Conservation (phyloP, 352 stramenopile genomes). For the Pythium brassicae region DNA sequence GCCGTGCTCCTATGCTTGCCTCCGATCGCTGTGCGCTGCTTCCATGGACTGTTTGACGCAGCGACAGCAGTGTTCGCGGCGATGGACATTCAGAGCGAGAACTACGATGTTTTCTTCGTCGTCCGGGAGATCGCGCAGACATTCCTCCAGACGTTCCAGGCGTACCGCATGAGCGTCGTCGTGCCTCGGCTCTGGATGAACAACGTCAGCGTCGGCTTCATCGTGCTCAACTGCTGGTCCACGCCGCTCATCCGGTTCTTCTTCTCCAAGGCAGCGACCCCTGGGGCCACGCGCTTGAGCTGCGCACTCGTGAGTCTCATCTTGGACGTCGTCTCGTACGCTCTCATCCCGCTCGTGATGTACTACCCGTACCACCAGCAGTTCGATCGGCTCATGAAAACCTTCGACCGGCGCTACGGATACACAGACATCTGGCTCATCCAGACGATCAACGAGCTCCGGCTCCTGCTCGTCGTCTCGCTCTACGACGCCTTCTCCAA, state of each 20-base stretch:
- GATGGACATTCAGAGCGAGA: slow-evolving; percentile 17
- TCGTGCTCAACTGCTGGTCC: slow-evolving; percentile 34
- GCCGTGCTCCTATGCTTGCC: no score
- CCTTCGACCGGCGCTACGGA: slow-evolving; percentile 11
- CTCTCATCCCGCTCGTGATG: slow-evolving; percentile 10
- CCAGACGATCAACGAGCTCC: slow-evolving; percentile 29
- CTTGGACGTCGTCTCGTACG: slow-evolving; percentile 22
- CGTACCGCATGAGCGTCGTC: slow-evolving; percentile 24
- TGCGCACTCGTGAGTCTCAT: slow-evolving; percentile 20
- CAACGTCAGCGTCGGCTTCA: slow-evolving; percentile 25
- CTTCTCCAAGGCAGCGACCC: neutral
- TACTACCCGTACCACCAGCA: slow-evolving; percentile 18
- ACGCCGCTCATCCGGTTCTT: slow-evolving; percentile 2
- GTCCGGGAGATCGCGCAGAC: slow-evolving; percentile 25
- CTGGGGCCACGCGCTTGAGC: neutral
- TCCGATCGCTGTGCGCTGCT: no score
- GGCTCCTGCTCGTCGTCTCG: slow-evolving; percentile 24
- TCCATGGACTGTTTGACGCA: no score
- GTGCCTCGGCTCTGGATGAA: slow-evolving; percentile 29
- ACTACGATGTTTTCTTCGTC: slow-evolving; percentile 29
- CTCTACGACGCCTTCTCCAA: slow-evolving; percentile 22
- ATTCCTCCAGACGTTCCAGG: slow-evolving; percentile 22
- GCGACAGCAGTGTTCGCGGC: no score
- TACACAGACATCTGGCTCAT: slow-evolving; percentile 29
- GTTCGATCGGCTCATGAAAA: slow-evolving; percentile 8